Conservation (phyloP, 306 rosid genomes). For the Urtica urens region DNA sequence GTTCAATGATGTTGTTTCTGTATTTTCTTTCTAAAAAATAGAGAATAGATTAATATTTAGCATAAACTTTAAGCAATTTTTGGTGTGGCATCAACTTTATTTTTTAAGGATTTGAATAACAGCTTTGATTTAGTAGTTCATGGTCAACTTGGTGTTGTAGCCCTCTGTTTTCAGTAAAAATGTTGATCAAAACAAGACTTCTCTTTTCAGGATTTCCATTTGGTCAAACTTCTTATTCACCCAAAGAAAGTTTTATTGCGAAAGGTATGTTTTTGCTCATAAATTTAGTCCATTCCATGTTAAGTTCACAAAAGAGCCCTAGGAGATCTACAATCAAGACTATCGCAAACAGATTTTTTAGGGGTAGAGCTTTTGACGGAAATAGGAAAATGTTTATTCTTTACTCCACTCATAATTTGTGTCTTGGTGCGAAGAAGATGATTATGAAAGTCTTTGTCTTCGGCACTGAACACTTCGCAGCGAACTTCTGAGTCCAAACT, state of each 20-base stretch:
- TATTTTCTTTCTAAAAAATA: too few relatives aligned
- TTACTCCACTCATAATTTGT: too few relatives aligned
- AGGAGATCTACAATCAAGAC: too few relatives aligned
- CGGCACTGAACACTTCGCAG: too few relatives aligned
- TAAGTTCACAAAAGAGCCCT: constrained; percentile 12
- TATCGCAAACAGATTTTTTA: too few relatives aligned
- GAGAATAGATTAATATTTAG: too few relatives aligned
- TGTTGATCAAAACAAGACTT: constrained; percentile 39
- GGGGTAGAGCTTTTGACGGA: too few relatives aligned
- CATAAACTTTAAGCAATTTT: constrained; percentile 10
- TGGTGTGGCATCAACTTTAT: neutral
- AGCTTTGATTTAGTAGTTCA: too few relatives aligned
- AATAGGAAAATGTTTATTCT: too few relatives aligned
- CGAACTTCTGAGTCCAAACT: too few relatives aligned
- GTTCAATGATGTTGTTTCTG: constrained; percentile 11
- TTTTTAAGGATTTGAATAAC: neutral
- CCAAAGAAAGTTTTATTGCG: constrained; percentile 68
- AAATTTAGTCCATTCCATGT: constrained; percentile 18
- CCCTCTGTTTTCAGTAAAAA: constrained; percentile 20
- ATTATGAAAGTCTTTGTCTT: too few relatives aligned
- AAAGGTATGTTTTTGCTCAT: constrained; percentile 67
- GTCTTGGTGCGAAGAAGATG: too few relatives aligned
- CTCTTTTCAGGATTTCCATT: constrained; percentile 85
- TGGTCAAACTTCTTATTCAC: constrained; percentile 65
- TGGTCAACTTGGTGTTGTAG: constrained; percentile 29